These are phyloP conservation scores for Mycotypha africana DNA, from an alignment of 371 early-diverging fungal species.

Conservation along the genomic window DNA sequence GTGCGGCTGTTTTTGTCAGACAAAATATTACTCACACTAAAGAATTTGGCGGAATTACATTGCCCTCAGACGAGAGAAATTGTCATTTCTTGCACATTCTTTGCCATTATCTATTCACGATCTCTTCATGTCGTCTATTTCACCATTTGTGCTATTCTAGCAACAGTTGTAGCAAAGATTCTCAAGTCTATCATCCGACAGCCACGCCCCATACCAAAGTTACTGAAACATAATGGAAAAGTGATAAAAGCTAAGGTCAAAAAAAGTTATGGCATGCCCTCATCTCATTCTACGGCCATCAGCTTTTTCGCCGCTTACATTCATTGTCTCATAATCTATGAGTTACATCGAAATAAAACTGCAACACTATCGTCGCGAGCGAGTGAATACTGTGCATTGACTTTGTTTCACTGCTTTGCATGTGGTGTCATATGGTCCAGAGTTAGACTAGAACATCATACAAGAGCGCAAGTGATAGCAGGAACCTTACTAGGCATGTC, in stretches of 20 bases:
- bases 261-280: constrained; percentile 69
- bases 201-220: constrained; percentile 26
- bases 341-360: no score
- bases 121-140: constrained; percentile 32
- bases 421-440: constrained; percentile 51
- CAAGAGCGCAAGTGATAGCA: constrained; percentile 44
- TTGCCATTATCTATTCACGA: constrained; percentile 19
- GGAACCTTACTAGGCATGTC: constrained; percentile 36
- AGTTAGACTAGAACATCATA: constrained; percentile 44
- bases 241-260: constrained; percentile 1
- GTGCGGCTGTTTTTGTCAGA: no score
- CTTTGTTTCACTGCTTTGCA: constrained; percentile 32
- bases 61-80: constrained; percentile 14
- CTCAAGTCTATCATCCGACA: constrained; percentile 46
- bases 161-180: constrained; percentile 33
- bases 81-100: constrained; percentile 6
- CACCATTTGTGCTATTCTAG: constrained; percentile 14
- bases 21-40: no score
- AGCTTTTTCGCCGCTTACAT: constrained; percentile 60
- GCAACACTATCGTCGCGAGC: background rate
- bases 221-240: no score
- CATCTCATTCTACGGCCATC: constrained; percentile 70
- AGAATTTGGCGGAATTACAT: no score
- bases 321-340: constrained; percentile 10
- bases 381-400: no score